Base-by-base conservation (phyloP, 2,329 filamentous ascomycete species). In the Talaromyces sp. region DNA sequence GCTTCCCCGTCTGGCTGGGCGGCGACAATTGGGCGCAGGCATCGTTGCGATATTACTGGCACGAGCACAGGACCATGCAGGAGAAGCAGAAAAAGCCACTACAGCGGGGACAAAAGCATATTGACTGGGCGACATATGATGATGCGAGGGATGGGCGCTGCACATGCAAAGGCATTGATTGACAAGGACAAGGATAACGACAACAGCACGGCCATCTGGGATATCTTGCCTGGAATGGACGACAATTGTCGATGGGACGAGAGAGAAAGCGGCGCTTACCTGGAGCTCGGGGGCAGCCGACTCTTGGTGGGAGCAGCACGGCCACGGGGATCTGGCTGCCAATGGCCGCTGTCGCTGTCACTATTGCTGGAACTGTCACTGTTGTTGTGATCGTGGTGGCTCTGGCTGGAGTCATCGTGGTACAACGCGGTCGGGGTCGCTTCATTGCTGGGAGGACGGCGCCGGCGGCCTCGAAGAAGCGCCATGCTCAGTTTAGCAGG, bases 281-380 rank as follows among this genome's bases (percentile, higher is more conserved):
- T 61, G 38, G 56, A 56, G 46, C 51, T 56, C 59, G 57, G 26
- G n/a, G 24, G 48, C 26, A n/a, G 5, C 24, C 48, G 48, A 52
- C 24, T 52, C 12, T 52, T 60, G 21, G 38, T 60, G 57, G 41
- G 57, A 32, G 35, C 52, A 24, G 43, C 21, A 51, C 10, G 38
- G 29, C 31, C 53, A 48, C 60, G 61, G 21, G 58, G 63, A 43
- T 61, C 55, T 29, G 61, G 61, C 57, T 62, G 63, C 65, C 65
- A 66, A 63, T 65, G 60, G 63, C 64, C 64, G 54, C 60, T 61
- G 62, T 56, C 64, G 19, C 21, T 24, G n/a, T 24, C 41, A 10
- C 21, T 46, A 19, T 11, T 5, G 19, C 43, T 46, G 43, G 8
- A 1, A 7, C 9, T 21, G 19, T 43, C 41, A 17, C 41, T 43